These are phyloP conservation scores for Talaromyces albobiverticillius DNA, from an alignment of 2,329 filamentous ascomycete species.

Conservation along the genomic window DNA sequence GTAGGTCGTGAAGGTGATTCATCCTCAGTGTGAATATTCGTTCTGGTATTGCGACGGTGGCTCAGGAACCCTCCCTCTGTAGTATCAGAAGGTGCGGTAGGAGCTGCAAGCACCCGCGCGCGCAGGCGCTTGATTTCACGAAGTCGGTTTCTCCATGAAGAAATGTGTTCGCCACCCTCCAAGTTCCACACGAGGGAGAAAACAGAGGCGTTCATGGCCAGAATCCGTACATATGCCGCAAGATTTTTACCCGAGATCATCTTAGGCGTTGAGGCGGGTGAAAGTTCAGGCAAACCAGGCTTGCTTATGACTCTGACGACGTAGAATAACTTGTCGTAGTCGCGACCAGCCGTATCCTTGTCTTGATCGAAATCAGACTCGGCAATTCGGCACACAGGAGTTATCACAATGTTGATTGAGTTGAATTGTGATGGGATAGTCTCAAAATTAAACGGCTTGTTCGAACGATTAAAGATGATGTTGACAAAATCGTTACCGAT, in stretches of 20 bases:
- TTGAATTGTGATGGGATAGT: constrained; percentile 96
- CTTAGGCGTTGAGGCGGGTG: constrained; percentile 83
- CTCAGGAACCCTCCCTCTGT: constrained; percentile 31
- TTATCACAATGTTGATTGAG: constrained; percentile 94
- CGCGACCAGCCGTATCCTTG: constrained; percentile 16
- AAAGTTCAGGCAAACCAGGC: constrained; percentile 85
- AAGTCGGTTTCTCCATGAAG: constrained; percentile 84
- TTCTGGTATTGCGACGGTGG: constrained; percentile 36
- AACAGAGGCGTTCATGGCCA: constrained; percentile 90
- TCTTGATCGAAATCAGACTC: constrained; percentile 34
- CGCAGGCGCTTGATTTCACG: constrained; percentile 80
- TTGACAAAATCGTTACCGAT: constrained; percentile 98
- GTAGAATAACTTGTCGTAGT: constrained; percentile 62
- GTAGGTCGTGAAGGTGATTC: constrained; percentile 28
- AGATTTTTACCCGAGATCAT: constrained; percentile 80
- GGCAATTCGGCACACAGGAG: constrained; percentile 60
- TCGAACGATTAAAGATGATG: constrained; percentile 96
- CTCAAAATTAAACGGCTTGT: constrained; percentile 81
- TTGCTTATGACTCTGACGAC: constrained; percentile 86
- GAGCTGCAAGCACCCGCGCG: constrained; percentile 49
- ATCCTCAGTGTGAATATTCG: constrained; percentile 37
- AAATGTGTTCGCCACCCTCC: constrained; percentile 73
- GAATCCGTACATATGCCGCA: constrained; percentile 78
- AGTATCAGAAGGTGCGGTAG: constrained; percentile 28
- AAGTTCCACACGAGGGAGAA: constrained; percentile 87